phyloP scores from a whole-genome alignment of 495 filamentous ascomycete genomes.

The Cudoniella acicularis region DNA sequence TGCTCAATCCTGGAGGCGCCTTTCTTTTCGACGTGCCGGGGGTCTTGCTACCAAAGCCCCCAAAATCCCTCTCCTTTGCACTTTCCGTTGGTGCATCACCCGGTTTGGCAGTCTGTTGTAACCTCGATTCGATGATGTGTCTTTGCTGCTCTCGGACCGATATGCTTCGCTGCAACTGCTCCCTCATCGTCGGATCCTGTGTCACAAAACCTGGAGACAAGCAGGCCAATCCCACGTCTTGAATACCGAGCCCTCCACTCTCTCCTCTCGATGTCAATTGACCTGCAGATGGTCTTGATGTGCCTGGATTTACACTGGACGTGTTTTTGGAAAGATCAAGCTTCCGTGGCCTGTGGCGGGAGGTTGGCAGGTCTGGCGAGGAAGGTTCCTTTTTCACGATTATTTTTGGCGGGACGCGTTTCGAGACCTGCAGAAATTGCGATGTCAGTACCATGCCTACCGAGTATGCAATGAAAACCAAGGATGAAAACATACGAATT shows the following conservation, averaged over 20 bases:
- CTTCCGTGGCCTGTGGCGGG: constrained; percentile 80
- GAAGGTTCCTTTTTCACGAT: constrained; percentile 96
- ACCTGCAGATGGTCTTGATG: constrained; percentile 62
- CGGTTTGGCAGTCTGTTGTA: constrained; percentile 80
- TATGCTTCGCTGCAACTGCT: constrained; percentile 90
- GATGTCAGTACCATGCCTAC: constrained; percentile 15
- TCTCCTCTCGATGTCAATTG: constrained; percentile 69
- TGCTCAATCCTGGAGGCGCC: constrained; percentile 86
- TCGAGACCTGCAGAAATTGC: constrained; percentile 39
- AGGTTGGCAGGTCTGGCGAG: constrained; percentile 71
- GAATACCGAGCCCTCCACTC: constrained; percentile 67
- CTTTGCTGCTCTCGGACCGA: constrained; percentile 92
- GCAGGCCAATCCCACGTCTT: constrained; percentile 91
- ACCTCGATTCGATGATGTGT: constrained; percentile 87
- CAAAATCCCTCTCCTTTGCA: constrained; percentile 50
- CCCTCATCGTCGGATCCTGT: constrained; percentile 92
- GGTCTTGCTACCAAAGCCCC: constrained; percentile 58
- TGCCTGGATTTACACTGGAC: constrained; percentile 45
- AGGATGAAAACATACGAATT: constrained; percentile 45
- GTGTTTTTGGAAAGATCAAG: constrained; percentile 83
- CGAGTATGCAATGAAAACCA: constrained; percentile 1
- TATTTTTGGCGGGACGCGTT: constrained; percentile 65
- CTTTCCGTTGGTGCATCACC: constrained; percentile 49
- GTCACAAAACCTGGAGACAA: constrained; percentile 94
- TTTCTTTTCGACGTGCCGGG: constrained; percentile 67